A percentile compares a stretch with the other conserved stretches of the same genome.
Evolutionary conservation across 192 early-diverging fungal genomes (phyloP).

Genomic region (Podochytrium sp.): DNA sequence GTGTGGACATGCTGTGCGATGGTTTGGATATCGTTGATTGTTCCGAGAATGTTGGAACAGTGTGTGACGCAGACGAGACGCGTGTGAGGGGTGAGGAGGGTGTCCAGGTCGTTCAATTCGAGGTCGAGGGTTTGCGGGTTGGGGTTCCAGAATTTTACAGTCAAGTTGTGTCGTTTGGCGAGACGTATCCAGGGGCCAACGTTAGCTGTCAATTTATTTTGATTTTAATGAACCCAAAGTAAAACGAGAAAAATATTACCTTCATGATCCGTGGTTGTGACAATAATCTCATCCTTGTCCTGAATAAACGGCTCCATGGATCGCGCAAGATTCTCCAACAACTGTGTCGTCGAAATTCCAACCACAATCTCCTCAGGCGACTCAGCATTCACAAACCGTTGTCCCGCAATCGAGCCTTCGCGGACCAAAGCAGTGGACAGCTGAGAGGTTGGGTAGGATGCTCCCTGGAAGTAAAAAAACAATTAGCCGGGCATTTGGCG

Average conservation of each 20-base stretch:
- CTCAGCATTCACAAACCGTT: slow-evolving; percentile 31
- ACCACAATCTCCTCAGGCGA: slow-evolving; percentile 20
- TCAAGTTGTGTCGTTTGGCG: slow-evolving; percentile 15
- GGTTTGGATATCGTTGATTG: slow-evolving; percentile 20
- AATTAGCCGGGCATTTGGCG: not conserved
- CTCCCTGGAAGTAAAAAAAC: slow-evolving; percentile 1
- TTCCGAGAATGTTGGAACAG: slow-evolving; percentile 29
- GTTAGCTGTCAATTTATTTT: slow-evolving; percentile 6
- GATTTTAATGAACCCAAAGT: not conserved
- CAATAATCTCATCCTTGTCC: slow-evolving; percentile 23
- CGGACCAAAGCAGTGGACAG: slow-evolving; percentile 10
- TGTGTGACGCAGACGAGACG: slow-evolving; percentile 29
- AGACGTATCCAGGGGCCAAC: slow-evolving; percentile 4
- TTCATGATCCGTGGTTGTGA: slow-evolving; percentile 31
- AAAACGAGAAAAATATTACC: not conserved
- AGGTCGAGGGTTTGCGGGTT: not conserved
- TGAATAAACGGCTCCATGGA: slow-evolving; percentile 9
- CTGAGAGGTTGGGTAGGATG: slow-evolving; percentile 14
- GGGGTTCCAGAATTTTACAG: slow-evolving; percentile 23
- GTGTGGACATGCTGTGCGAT: slow-evolving; percentile 20
- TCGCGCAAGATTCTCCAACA: slow-evolving; percentile 37
- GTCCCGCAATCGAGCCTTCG: not conserved
- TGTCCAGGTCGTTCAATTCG: not conserved
- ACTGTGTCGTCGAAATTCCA: slow-evolving; percentile 32
- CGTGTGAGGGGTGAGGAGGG: slow-evolving; percentile 21